Percentiles rank a stretch among this genome's conserved stretches.
phyloP scores from a whole-genome alignment of 2,329 filamentous ascomycete species.

The Lachnellula occidentalis region DNA sequence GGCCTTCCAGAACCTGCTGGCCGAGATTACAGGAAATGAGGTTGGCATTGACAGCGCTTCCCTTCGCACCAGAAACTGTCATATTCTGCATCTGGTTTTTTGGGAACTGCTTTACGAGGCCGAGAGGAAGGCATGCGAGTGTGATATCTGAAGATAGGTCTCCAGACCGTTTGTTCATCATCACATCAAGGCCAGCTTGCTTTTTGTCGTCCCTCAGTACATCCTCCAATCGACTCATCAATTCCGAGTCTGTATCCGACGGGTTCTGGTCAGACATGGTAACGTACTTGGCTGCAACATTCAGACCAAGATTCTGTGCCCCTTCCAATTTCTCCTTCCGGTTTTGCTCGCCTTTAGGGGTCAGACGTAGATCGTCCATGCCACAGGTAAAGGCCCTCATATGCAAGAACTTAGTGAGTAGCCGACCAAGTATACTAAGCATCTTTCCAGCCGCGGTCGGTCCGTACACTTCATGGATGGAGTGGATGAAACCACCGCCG shows the following conservation, averaged over 20 bases:
- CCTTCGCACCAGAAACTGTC: constrained; percentile 95
- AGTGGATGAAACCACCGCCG: constrained; percentile 81
- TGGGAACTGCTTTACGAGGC: constrained; percentile 86
- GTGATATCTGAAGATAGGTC: constrained; percentile 76
- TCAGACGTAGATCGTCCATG: constrained; percentile 90
- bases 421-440: constrained; percentile 80
- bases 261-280: constrained; percentile 64
- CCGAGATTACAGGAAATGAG: constrained; percentile 97
- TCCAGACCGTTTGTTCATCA: constrained; percentile 69
- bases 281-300: constrained; percentile 83
- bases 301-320: constrained; percentile 64
- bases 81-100: constrained; percentile 99
- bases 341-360: constrained; percentile 66
- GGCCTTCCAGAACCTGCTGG: constrained; percentile 92
- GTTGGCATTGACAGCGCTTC: constrained; percentile 87
- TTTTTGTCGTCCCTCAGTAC: constrained; percentile 88
- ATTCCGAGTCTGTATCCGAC: constrained; percentile 60
- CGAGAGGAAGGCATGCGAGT: constrained; percentile 69
- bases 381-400: constrained; percentile 96
- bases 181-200: constrained; percentile 80
- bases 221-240: constrained; percentile 76
- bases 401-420: constrained; percentile 83
- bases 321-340: constrained; percentile 64
- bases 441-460: constrained; percentile 80
- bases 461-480: constrained; percentile 90